Percentiles rank a stretch among this genome's conserved stretches.
phyloP scores from a whole-genome alignment of 1,139 yeast species.

The Kodamaea alishanica region DNA sequence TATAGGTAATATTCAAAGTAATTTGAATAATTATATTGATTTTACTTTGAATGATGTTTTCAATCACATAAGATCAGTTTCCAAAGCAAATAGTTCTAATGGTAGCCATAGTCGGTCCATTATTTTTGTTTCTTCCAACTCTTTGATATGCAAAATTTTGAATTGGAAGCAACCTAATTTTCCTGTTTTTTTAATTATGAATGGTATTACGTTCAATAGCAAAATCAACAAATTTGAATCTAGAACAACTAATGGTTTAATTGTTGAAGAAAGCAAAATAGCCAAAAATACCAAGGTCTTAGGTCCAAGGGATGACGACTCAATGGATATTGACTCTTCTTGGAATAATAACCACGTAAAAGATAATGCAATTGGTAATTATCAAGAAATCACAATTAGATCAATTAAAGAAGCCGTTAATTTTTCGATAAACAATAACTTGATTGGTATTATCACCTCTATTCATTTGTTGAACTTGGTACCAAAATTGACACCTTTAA shows the following conservation, averaged over 20 bases:
- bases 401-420: conserved; percentile 49
- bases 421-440: conserved; percentile 77
- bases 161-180: conserved; percentile 99
- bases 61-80: conserved; percentile 61
- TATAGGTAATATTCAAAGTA: conserved; percentile 43
- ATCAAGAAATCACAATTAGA: conserved; percentile 42
- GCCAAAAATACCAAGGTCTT: conserved; percentile 1
- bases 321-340: conserved; percentile 13
- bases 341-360: conserved; percentile 9
- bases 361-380: conserved; percentile 17
- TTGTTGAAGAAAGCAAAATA: conserved; percentile 22
- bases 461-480: conserved; percentile 66
- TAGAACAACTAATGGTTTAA: conserved; percentile 42
- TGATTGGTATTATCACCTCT: conserved; percentile 80
- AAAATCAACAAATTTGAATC: conserved; percentile 30
- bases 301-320: not conserved
- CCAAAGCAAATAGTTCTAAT: conserved; percentile 29
- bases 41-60: conserved; percentile 67
- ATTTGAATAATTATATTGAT: conserved; percentile 75
- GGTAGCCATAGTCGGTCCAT: conserved; percentile 50
- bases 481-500: conserved; percentile 71
- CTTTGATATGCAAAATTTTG: conserved; percentile 83
- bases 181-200: conserved; percentile 85
- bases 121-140: conserved; percentile 80
- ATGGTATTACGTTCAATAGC: conserved; percentile 50